Evolutionary conservation across 805 yeast genomes (phyloP).

Genomic region (Saccharomycopsis fodiens): DNA sequence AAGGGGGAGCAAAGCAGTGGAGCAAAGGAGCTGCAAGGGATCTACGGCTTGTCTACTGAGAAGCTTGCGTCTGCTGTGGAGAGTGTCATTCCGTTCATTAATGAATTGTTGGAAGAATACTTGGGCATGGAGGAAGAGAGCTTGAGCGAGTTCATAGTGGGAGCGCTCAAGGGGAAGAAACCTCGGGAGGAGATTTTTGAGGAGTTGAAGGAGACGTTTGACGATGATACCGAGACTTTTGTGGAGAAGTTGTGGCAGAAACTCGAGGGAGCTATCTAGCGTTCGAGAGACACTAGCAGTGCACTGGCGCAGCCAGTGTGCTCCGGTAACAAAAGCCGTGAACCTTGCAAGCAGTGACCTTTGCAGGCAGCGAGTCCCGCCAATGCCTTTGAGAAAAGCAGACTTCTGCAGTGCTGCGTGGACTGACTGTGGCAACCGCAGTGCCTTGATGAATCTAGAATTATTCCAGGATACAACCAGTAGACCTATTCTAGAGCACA

Average conservation of each 20-base stretch:
- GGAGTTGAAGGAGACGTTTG: conserved; percentile 44
- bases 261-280: conserved; percentile 9
- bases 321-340: too few relatives aligned
- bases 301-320: too few relatives aligned
- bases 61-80: conserved; percentile 22
- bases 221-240: conserved; percentile 39
- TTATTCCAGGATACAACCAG: too few relatives aligned
- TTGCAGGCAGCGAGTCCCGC: too few relatives aligned
- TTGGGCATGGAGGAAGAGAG: conserved; percentile 48
- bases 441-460: too few relatives aligned
- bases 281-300: too few relatives aligned
- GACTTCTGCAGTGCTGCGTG: too few relatives aligned
- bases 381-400: too few relatives aligned
- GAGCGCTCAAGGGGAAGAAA: conserved; percentile 30
- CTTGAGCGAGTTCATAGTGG: conserved; percentile 36
- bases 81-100: conserved; percentile 31
- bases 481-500: too few relatives aligned
- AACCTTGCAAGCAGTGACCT: too few relatives aligned
- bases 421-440: too few relatives aligned
- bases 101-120: conserved; percentile 40
- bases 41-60: conserved; percentile 11
- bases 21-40: neutral
- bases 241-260: conserved; percentile 34
- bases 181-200: conserved; percentile 29
- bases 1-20: neutral